Evolutionary conservation across 768 basidiomycete genomes (phyloP).

Genomic region (Kwoniella newhampshirensis): DNA sequence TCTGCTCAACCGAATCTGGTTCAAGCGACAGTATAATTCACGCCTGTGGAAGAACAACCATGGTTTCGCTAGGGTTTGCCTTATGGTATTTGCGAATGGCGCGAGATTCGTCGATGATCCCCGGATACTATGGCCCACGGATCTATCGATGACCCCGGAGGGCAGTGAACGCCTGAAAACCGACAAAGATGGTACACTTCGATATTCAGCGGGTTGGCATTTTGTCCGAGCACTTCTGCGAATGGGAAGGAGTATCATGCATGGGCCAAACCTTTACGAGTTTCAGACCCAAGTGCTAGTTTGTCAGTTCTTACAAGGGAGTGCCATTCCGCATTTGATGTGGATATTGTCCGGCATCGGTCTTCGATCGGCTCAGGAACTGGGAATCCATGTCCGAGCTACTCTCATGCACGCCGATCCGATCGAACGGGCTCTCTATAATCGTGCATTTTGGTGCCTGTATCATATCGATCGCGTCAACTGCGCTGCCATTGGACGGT

Average conservation of each 20-base stretch:
- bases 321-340: conserved; percentile 42
- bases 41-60: conserved; percentile 60
- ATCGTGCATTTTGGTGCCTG: conserved; percentile 70
- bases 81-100: conserved; percentile 71
- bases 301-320: conserved; percentile 45
- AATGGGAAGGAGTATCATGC: conserved; percentile 62
- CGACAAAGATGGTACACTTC: conserved; percentile 34
- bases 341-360: conserved; percentile 70
- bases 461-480: conserved; percentile 53
- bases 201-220: conserved; percentile 50
- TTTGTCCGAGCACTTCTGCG: conserved; percentile 66
- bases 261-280: conserved; percentile 65
- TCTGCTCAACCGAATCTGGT: conserved; percentile 70
- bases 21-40: conserved; percentile 59
- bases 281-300: conserved; percentile 63
- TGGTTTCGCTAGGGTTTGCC: conserved; percentile 60
- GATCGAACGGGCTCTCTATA: conserved; percentile 70
- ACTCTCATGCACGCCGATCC: conserved; percentile 45
- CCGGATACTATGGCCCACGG: conserved; percentile 55
- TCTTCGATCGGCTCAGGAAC: conserved; percentile 71
- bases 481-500: conserved; percentile 62
- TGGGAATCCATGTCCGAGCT: conserved; percentile 70
- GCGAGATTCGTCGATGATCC: conserved; percentile 64
- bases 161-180: conserved; percentile 29
- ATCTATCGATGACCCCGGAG: conserved; percentile 37